Percentiles rank a stretch among this genome's conserved stretches.
These are phyloP conservation scores for Cladosporium sp. DNA, from an alignment of 2,329 filamentous ascomycete species.

Conservation along the genomic window DNA sequence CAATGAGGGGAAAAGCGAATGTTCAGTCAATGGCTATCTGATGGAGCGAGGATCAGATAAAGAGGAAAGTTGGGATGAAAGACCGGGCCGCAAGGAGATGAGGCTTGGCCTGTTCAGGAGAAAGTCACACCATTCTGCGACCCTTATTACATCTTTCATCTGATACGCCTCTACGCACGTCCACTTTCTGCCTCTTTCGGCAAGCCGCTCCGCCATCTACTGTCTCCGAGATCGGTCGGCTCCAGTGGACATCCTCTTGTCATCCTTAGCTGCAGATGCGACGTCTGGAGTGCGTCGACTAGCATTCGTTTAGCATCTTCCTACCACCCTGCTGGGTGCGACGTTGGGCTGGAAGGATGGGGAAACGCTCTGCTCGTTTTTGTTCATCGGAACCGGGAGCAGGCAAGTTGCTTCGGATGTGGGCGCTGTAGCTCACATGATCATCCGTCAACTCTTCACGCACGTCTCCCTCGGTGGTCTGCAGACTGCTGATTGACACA, in stretches of 20 bases:
- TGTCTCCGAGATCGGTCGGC: constrained; percentile 8
- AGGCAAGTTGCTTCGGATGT: too few species aligned
- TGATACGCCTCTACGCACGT: constrained; percentile 1
- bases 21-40: neutral
- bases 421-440: too few species aligned
- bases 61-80: neutral
- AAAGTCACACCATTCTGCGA: constrained; percentile 4
- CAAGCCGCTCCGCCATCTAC: neutral
- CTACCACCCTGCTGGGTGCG: neutral
- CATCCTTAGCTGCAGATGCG: constrained; percentile 1
- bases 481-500: too few species aligned
- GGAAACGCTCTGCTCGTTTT: neutral
- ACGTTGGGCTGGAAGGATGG: neutral
- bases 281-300: constrained; percentile 10
- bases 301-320: neutral
- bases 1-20: neutral
- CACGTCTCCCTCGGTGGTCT: too few species aligned
- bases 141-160: neutral
- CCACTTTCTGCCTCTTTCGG: neutral
- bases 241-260: neutral
- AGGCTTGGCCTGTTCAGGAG: neutral
- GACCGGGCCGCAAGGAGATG: neutral
- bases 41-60: constrained; percentile 6
- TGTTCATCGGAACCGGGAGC: neutral
- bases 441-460: too few species aligned